These are phyloP conservation scores for Parmelia sp. DNA, from an alignment of 495 filamentous ascomycete genomes.

Conservation along the genomic window DNA sequence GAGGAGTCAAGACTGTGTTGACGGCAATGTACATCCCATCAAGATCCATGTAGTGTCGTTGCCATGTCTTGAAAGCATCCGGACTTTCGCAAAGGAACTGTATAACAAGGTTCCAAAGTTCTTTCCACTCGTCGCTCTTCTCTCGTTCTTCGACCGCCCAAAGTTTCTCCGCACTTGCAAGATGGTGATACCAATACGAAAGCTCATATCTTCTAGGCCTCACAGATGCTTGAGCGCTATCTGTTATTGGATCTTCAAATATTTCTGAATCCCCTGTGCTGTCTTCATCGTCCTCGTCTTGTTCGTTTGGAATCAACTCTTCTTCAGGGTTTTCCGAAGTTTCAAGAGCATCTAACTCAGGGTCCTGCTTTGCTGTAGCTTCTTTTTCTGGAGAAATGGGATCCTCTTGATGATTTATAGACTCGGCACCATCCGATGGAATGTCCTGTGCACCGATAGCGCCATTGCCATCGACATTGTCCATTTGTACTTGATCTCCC, in stretches of 20 bases:
- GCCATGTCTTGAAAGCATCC: not conserved
- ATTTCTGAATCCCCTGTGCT: not conserved
- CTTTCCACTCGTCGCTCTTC: not conserved
- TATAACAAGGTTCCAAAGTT: not conserved
- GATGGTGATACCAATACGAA: not conserved
- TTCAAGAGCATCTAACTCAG: not conserved
- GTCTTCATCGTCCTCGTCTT: not conserved
- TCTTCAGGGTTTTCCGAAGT: not conserved
- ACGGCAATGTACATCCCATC: not conserved
- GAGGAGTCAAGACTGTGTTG: not conserved
- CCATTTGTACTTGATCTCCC: not conserved
- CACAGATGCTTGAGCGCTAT: not conserved
- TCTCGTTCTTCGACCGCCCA: not conserved
- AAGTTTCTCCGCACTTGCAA: not conserved
- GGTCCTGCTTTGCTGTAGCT: not conserved
- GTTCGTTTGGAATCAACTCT: not conserved
- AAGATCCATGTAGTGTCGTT: constrained; percentile 4
- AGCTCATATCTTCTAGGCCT: constrained; percentile 3
- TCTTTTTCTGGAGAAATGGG: not conserved
- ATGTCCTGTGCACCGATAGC: not conserved
- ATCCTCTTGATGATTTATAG: not conserved
- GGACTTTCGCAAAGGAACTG: constrained; percentile 3
- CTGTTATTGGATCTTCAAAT: not conserved
- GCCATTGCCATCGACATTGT: not conserved
- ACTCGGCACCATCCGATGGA: not conserved